These are phyloP conservation scores for Marvania coccoides DNA, from an alignment of 139 green algal species.

Conservation along the genomic window DNA sequence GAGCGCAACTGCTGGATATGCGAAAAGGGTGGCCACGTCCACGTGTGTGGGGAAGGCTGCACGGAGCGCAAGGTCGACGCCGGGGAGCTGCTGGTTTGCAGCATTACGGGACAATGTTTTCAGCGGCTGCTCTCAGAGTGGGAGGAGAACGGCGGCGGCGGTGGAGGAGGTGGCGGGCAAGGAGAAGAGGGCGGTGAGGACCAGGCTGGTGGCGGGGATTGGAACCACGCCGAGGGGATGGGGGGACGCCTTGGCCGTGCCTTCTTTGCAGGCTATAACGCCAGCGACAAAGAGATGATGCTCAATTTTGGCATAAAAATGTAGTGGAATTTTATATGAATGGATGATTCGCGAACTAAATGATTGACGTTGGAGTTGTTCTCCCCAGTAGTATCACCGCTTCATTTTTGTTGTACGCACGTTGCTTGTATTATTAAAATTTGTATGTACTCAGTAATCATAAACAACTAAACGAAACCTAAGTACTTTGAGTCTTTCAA, in stretches of 20 bases:
- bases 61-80: neutral
- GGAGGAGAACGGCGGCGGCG: neutral
- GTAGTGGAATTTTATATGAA: too few relatives aligned
- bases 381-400: neutral
- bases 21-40: constrained; percentile 9
- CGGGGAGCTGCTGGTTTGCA: constrained; percentile 9
- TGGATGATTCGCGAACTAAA: too few relatives aligned
- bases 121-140: constrained; percentile 1
- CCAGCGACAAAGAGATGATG: neutral
- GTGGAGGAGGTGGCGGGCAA: neutral
- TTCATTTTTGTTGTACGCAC: neutral
- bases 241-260: constrained; percentile 22
- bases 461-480: too few relatives aligned
- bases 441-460: neutral
- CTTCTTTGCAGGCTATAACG: constrained; percentile 18
- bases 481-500: too few relatives aligned
- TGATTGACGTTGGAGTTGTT: too few relatives aligned
- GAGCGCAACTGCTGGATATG: neutral
- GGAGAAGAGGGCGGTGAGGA: neutral
- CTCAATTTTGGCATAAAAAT: constrained; percentile 3
- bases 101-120: constrained; percentile 13
- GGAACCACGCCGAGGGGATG: constrained; percentile 3
- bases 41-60: constrained; percentile 18
- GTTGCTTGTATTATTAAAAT: too few relatives aligned
- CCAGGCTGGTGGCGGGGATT: constrained; percentile 5